These are phyloP conservation scores for Collybiopsis luxurians DNA, from an alignment of 768 basidiomycete genomes.

Conservation along the genomic window DNA sequence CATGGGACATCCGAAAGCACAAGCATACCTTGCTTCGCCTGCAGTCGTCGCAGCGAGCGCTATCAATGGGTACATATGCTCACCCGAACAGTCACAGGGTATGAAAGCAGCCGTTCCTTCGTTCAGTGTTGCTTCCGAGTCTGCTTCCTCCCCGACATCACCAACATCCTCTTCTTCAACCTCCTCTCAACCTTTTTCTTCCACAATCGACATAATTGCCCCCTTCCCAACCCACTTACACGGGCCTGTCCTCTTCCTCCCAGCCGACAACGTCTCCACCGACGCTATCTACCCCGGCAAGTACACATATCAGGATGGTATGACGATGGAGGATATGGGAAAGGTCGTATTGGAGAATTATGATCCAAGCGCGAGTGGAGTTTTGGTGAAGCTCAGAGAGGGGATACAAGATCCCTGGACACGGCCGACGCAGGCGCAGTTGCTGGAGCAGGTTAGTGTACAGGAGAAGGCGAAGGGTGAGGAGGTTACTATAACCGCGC, in stretches of 20 bases:
- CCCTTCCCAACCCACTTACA: constrained; percentile 77
- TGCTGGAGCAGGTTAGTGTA: background rate
- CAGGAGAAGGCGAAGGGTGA: background rate
- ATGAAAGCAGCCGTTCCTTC: constrained; percentile 21
- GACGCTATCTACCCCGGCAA: constrained; percentile 92
- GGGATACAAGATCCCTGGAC: background rate
- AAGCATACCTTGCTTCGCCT: constrained; percentile 94
- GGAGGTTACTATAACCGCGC: constrained; percentile 48
- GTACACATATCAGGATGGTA: constrained; percentile 73
- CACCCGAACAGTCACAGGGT: constrained; percentile 69
- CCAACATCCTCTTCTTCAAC: constrained; percentile 19
- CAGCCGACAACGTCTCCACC: constrained; percentile 97
- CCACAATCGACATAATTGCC: constrained; percentile 21
- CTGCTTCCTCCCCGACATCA: constrained; percentile 53
- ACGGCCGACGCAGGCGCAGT: background rate
- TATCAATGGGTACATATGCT: constrained; percentile 84
- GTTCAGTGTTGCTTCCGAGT: constrained; percentile 49
- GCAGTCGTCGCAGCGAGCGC: constrained; percentile 98
- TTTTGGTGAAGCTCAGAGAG: background rate
- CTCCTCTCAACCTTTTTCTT: constrained; percentile 20
- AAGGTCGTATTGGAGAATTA: constrained; percentile 99
- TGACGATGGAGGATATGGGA: constrained; percentile 91
- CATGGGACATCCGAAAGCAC: constrained; percentile 95
- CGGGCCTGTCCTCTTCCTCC: constrained; percentile 87
- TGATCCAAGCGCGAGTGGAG: constrained; percentile 76